These are phyloP conservation scores for Knufia fluminis DNA, from an alignment of 2,329 filamentous ascomycete genomes.

Conservation along the genomic window DNA sequence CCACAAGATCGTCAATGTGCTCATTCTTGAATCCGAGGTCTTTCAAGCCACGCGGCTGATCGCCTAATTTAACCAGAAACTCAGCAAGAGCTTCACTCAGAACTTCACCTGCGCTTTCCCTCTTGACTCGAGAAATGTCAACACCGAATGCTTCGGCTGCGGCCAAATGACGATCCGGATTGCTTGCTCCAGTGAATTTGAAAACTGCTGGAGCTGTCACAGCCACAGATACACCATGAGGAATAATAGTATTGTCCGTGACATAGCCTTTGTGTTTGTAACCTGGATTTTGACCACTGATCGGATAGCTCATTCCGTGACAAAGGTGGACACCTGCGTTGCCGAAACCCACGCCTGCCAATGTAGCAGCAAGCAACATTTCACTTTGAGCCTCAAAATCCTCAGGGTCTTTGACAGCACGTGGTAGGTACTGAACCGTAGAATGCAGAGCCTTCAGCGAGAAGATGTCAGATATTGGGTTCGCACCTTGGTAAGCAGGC, in stretches of 20 bases:
- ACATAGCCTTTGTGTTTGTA: slow-evolving; percentile 86
- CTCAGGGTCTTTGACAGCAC: slow-evolving; percentile 76
- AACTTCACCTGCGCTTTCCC: slow-evolving; percentile 80
- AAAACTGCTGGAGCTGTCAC: slow-evolving; percentile 92
- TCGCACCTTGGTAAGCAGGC: slow-evolving; percentile 92
- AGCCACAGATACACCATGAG: slow-evolving; percentile 89
- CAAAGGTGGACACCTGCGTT: slow-evolving; percentile 92
- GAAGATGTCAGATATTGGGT: slow-evolving; percentile 97
- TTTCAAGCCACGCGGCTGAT: slow-evolving; percentile 80
- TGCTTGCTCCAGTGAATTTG: slow-evolving; percentile 81
- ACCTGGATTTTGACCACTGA: slow-evolving; percentile 85
- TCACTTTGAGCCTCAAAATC: slow-evolving; percentile 87
- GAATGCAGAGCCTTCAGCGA: slow-evolving; percentile 72
- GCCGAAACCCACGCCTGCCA: slow-evolving; percentile 92
- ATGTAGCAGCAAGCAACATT: slow-evolving; percentile 89
- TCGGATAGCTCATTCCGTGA: slow-evolving; percentile 93
- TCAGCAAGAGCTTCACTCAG: slow-evolving; percentile 70
- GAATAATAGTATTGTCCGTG: slow-evolving; percentile 69
- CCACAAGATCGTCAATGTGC: slow-evolving; percentile 75
- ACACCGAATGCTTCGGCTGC: slow-evolving; percentile 88
- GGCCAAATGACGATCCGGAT: slow-evolving; percentile 81
- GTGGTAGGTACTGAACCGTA: slow-evolving; percentile 86
- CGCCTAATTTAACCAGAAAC: slow-evolving; percentile 75
- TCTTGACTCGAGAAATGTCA: slow-evolving; percentile 78
- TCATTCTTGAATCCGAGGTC: slow-evolving; percentile 66